Conservation (phyloP, 805 yeast species). For the Candida odintsovae region DNA sequence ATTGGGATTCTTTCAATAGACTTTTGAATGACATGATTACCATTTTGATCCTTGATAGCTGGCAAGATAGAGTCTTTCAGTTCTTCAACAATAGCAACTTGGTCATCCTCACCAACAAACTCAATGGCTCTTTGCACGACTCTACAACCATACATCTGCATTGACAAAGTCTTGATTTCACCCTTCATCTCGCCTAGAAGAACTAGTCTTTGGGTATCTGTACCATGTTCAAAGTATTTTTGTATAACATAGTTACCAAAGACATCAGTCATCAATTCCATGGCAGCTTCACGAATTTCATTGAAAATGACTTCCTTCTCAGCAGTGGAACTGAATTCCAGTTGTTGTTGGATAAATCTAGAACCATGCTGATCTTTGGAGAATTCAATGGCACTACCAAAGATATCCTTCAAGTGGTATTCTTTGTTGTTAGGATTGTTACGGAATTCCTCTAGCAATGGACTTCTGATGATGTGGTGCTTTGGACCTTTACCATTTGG, state of each 20-base stretch:
- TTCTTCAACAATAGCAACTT: constrained; percentile 64
- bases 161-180: constrained; percentile 64
- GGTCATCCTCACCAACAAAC: constrained; percentile 57
- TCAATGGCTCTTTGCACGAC: constrained; percentile 94
- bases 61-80: constrained; percentile 53
- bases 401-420: constrained; percentile 64
- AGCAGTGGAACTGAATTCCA: constrained; percentile 55
- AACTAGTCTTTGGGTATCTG: constrained; percentile 58
- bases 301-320: constrained; percentile 79
- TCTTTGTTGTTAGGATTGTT: constrained; percentile 48
- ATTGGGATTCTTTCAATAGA: constrained; percentile 84
- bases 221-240: constrained; percentile 83
- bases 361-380: constrained; percentile 97
- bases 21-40: constrained; percentile 96
- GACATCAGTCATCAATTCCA: constrained; percentile 88
- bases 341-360: constrained; percentile 87
- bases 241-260: constrained; percentile 97
- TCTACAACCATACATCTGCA: constrained; percentile 97
- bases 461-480: constrained; percentile 62
- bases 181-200: constrained; percentile 70
- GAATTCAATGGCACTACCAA: constrained; percentile 86
- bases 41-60: constrained; percentile 92
- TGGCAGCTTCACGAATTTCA: constrained; percentile 70
- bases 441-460: constrained; percentile 80
- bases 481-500: constrained; percentile 18